Percentiles rank a stretch among this genome's conserved stretches.
These are phyloP conservation scores for Rhodomyrtus tomentosa DNA, from an alignment of 345 rosid species.

Conservation along the genomic window DNA sequence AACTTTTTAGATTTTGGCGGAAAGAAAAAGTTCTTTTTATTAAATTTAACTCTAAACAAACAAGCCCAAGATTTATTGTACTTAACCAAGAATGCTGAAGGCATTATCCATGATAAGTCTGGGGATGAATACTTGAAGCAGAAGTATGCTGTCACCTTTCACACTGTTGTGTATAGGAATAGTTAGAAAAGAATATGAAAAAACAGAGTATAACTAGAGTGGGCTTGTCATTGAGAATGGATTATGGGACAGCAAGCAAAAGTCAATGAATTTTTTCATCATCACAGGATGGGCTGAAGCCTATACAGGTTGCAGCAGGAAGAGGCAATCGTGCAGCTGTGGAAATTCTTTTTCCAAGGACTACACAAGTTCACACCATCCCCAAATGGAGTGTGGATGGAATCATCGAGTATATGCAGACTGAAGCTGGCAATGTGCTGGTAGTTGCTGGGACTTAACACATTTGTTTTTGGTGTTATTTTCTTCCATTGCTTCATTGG, in stretches of 20 bases:
- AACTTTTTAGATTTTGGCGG: neutral
- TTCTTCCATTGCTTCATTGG: neutral
- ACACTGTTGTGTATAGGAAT: neutral
- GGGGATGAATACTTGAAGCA: neutral
- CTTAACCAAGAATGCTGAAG: neutral
- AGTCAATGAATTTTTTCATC: neutral
- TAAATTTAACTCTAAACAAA: neutral
- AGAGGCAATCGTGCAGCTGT: conserved; percentile 55
- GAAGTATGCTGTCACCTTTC: neutral
- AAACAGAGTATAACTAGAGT: no score
- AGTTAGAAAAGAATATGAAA: no score
- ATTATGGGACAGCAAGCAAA: neutral
- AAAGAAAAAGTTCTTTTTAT: neutral
- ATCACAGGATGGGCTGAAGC: conserved; percentile 70
- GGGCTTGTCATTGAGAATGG: neutral
- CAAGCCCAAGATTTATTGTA: neutral
- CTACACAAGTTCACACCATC: conserved; percentile 36
- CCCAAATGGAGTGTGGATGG: conserved; percentile 77
- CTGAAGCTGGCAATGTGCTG: conserved; percentile 38
- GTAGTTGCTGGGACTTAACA: conserved; percentile 17
- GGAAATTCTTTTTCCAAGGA: conserved; percentile 64
- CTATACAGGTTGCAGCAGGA: conserved; percentile 75
- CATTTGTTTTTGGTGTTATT: neutral
- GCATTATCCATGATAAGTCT: neutral
- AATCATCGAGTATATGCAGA: conserved; percentile 42